Evolutionary conservation across 805 yeast species (phyloP), one percentile per base, ranked within the genome.

Genomic region (Deakozyma indianensis): DNA sequence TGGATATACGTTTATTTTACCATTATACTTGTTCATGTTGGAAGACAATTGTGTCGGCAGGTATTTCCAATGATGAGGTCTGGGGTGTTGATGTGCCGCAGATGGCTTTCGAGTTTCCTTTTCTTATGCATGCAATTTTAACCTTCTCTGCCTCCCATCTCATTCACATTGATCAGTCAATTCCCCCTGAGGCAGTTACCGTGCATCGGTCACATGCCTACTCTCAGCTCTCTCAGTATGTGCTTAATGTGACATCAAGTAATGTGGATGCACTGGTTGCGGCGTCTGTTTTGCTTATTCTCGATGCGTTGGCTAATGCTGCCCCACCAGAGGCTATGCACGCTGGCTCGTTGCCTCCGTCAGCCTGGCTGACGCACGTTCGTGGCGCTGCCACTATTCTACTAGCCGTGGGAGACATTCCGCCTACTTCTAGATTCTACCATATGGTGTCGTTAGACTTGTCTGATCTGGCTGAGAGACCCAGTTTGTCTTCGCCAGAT

Each of bases 321-420:
- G 75, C 80, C 2, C 66, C 74, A 42, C 94, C 76, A 41, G 51
- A 56, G 7, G 52, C 56, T 20, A 58, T 58, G 54, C 65, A 74
- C 3, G 69, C 77, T 2, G 60, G 59, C 45, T 79, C 87, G 2
- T 62, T 87, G 47, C 94, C 96, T 1, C 88, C 96, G 2, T 79
- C 92, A 2, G 95, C 96, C 0, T 90, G 97, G 97, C 79, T 90
- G 47, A 92, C 85, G 68, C 96, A 90, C 57, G 96, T 90, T 11
- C 83, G 92, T 54, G 97, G 96, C 25, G 95, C 96, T 0, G 96
- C 96, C 3, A 88, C 96, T 0, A 90, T 90, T 45, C 68, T 90
- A 43, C 83, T 95, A 1, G 95, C 96, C 0, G 95, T 88, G n/a
- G 86, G 96, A 87, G 96, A 95, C 3, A 66, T 87, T 43, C 79